phyloP scores from a whole-genome alignment of 345 rosid genomes.

The Syzygium grande region DNA sequence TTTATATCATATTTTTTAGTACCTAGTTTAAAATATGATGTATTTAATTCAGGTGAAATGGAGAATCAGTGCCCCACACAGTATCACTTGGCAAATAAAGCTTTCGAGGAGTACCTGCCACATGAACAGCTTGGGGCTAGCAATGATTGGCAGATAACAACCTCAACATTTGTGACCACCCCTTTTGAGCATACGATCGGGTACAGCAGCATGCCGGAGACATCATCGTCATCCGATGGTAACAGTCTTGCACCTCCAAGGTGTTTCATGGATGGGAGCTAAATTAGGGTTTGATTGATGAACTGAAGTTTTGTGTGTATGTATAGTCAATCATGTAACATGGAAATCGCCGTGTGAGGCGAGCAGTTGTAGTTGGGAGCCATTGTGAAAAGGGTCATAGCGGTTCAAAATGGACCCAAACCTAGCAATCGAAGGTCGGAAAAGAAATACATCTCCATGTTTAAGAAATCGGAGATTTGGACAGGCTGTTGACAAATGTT shows the following conservation, averaged over 20 bases:
- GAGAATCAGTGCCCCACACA: conserved; percentile 29
- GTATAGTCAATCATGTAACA: background rate
- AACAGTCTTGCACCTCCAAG: conserved; percentile 25
- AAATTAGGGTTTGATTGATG: background rate
- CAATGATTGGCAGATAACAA: conserved; percentile 16
- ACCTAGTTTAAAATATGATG: background rate
- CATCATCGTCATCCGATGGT: conserved; percentile 21
- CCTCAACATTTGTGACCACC: background rate
- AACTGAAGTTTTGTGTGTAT: background rate
- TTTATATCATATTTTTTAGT: background rate
- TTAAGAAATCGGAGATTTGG: conserved; percentile 38
- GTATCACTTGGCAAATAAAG: background rate
- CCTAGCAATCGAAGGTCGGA: conserved; percentile 49
- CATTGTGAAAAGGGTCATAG: conserved; percentile 73
- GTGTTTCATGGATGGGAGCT: conserved; percentile 14
- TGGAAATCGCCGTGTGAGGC: background rate
- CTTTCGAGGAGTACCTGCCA: background rate
- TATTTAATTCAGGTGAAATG: conserved; percentile 17
- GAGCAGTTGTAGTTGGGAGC: background rate
- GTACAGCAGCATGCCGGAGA: conserved; percentile 20
- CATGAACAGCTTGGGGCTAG: background rate
- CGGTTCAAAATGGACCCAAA: conserved; percentile 71
- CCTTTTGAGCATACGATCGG: conserved; percentile 8
- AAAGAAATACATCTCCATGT: conserved; percentile 24
- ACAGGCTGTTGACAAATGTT: conserved; percentile 19